Evolutionary conservation across 768 basidiomycete species (phyloP), one percentile per base, ranked within the genome.

Genomic region (Coprinopsis sp.): DNA sequence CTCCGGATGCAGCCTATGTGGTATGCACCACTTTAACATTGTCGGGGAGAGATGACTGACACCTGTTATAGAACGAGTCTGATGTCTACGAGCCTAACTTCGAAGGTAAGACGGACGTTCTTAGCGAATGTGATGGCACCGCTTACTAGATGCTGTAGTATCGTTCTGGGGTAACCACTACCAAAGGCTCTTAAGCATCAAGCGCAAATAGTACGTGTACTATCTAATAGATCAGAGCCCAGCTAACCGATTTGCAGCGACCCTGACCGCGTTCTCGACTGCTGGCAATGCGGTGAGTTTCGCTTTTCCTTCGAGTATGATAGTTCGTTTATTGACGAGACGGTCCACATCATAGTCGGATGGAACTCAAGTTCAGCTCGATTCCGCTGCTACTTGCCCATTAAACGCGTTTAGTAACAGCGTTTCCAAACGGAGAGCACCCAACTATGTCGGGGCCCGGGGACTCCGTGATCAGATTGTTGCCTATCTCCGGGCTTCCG

Each of bases 131-230:
- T 28, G 11, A 38, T 38, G 30, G 3, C 31, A 21, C 39, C 34
- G 11, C 11, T 21, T 23, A 14, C 14, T 18, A 11, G 40, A 25
- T 44, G 3, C 30, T 10, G 5, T 42, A 72, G 67, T 55, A 3
- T 54, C 71, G 1, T 77, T 74, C 50, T 76, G 74, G 73, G 75
- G 74, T 2, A 51, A 51, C 2, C 65, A 75, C 53, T 74, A 74
- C 53, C 48, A 60, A 1, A 55, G 66, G 53, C 54, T 77, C 4
- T 54, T 72, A 22, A 44, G 51, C 21, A 65, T 77, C 51, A 77
- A 76, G 57, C 46, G 64, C 52, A 73, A 73, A 60, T 77, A 74
- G 74, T 77, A 52, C 14, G 70, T 65, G 2, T 3, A 27, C 37
- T 39, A 12, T 10, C 24, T 42, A 7, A n/a, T 21, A 29, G 3